These are phyloP conservation scores for Artomyces pyxidatus DNA, from an alignment of 768 basidiomycete species.

Conservation along the genomic window DNA sequence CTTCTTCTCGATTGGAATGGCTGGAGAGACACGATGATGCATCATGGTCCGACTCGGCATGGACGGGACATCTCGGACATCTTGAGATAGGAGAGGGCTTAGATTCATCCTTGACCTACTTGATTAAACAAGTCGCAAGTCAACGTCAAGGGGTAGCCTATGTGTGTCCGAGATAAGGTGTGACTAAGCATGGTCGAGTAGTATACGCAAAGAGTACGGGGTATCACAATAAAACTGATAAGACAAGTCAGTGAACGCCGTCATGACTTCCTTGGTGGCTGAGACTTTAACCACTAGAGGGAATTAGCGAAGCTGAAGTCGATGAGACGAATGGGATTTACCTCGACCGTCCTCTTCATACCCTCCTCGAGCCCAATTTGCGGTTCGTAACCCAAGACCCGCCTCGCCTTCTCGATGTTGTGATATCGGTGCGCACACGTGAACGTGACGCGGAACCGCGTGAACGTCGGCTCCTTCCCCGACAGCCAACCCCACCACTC, in stretches of 20 bases:
- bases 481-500: slow-evolving; percentile 69
- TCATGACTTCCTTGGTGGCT: background rate
- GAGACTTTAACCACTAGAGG: slow-evolving; percentile 15
- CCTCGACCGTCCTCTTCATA: slow-evolving; percentile 67
- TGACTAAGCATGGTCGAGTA: too few relatives aligned
- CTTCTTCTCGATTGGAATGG: too few relatives aligned
- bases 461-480: slow-evolving; percentile 81
- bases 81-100: too few relatives aligned
- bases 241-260: background rate
- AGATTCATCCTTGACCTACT: too few relatives aligned
- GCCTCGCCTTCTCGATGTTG: slow-evolving; percentile 89
- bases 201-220: too few relatives aligned
- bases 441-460: slow-evolving; percentile 74
- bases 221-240: background rate
- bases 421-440: slow-evolving; percentile 78
- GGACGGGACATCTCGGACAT: too few relatives aligned
- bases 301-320: background rate
- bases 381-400: slow-evolving; percentile 91
- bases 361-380: slow-evolving; percentile 86
- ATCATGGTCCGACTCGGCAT: too few relatives aligned
- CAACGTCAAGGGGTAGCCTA: too few relatives aligned
- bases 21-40: too few relatives aligned
- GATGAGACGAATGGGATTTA: slow-evolving; percentile 26
- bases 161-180: too few relatives aligned
- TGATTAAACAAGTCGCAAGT: too few relatives aligned